Base-by-base conservation (phyloP, 441 rosid genomes). In the Croton setiger region DNA sequence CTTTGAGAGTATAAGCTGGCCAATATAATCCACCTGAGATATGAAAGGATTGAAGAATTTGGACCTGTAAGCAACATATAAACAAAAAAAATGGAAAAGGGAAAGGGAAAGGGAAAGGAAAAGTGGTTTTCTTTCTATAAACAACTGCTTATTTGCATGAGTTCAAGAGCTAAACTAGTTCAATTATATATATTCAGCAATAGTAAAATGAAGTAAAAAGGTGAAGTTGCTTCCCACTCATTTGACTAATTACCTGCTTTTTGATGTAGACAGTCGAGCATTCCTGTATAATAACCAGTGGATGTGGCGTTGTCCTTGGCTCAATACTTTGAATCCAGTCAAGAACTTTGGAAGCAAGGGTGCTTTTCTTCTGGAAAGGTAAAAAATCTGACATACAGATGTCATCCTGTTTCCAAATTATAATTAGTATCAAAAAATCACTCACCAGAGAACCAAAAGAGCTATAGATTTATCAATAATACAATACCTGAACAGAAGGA, bases 361-460 rank as follows among this genome's bases (percentile, higher is more conserved):
- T 87, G 82, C 97, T 87, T 79, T 87, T 90, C 75, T 85, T 87
- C 83, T 92, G 98, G 82, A 84, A 84, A 82, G 99, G 96, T 77
- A 95, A 79, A 60, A 87, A 79, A 69, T 84, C 85, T 65, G 97
- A 88, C 76, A 92, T 79, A 31, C 60, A 83, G 74, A 74, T 75
- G 43, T 81, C 81, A 41, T 88, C 89, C 98, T 94, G 87, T 27
- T 74, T 61, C 70, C 51, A 52, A 44, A 64, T 64, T 17, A 23
- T 47, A 48, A 41, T 20, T 21, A 49, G 17, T 51, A 68, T 36
- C 59, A 43, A 56, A 63, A 69, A 59, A 27, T 21, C 14, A 41
- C 14, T 33, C 53, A 45, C n/a, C 45, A 31, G 23, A 44, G 14
- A 63, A 54, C 55, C 53, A 17, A 44, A 54, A 55, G 11, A 33